These are phyloP conservation scores for Dothideomycetidae sp. DNA, from an alignment of 2,329 filamentous ascomycete species.

Conservation along the genomic window DNA sequence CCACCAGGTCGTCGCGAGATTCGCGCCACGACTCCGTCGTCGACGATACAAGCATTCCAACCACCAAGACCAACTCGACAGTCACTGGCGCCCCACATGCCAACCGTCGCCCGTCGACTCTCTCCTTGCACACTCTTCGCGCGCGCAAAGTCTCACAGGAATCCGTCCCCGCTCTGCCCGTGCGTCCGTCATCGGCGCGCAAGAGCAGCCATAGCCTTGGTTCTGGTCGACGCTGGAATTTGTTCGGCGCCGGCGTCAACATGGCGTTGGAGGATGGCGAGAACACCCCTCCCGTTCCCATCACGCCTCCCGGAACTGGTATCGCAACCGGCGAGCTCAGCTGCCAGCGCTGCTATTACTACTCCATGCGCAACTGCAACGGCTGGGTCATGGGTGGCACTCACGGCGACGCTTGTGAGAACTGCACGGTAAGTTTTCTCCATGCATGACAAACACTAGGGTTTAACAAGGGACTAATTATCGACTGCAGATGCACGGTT, in stretches of 20 bases:
- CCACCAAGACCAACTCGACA: constrained; percentile 10
- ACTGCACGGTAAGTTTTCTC: constrained; percentile 13
- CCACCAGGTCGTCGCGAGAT: constrained; percentile 4
- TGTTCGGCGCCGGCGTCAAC: constrained; percentile 9
- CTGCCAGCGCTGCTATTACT: constrained; percentile 25
- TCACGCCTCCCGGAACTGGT: constrained; percentile 10
- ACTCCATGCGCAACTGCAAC: constrained; percentile 22
- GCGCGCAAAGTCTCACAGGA: constrained; percentile 11
- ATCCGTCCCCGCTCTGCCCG: constrained; percentile 5
- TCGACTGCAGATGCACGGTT: constrained; percentile 9
- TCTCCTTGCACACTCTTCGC: constrained; percentile 11
- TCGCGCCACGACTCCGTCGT: constrained; percentile 12
- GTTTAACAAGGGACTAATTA: no score
- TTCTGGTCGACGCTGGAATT: constrained; percentile 11
- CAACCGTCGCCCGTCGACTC: constrained; percentile 12
- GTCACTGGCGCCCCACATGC: constrained; percentile 8
- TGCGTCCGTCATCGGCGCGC: constrained; percentile 10
- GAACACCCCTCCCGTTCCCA: constrained; percentile 12
- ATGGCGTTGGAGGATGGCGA: constrained; percentile 10
- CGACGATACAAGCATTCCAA: constrained; percentile 10
- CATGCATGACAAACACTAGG: no score
- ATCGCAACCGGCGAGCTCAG: constrained; percentile 18
- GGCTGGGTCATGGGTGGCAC: constrained; percentile 23
- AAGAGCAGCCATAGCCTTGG: constrained; percentile 11
- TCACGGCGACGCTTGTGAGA: constrained; percentile 22